Conservation (phyloP, 2,329 filamentous ascomycete species). For the Podosphaera xanthii region DNA sequence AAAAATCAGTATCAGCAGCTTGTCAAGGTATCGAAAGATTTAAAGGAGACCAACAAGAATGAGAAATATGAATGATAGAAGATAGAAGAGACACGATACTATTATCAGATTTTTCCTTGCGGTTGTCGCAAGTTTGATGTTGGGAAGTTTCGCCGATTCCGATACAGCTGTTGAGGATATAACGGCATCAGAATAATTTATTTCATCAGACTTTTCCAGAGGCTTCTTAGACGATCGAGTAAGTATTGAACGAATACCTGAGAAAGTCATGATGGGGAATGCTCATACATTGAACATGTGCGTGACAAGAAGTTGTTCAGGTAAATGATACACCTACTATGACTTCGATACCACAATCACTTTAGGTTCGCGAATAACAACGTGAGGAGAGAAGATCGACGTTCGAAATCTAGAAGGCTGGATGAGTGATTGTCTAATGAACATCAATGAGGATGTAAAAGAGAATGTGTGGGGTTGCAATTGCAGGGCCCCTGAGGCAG, state of each 20-base stretch:
- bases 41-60: constrained; percentile 34
- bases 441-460: no score
- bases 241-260: constrained; percentile 13
- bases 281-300: no score
- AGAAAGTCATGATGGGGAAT: constrained; percentile 11
- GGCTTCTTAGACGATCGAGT: constrained; percentile 5
- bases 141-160: constrained; percentile 7
- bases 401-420: no score
- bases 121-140: constrained; percentile 25
- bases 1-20: neutral
- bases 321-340: no score
- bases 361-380: no score
- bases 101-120: constrained; percentile 31
- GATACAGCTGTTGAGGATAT: constrained; percentile 5
- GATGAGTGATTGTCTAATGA: no score
- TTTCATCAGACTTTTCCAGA: constrained; percentile 2
- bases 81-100: constrained; percentile 44
- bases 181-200: constrained; percentile 1
- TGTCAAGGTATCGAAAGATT: neutral
- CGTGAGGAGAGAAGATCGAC: no score
- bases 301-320: no score
- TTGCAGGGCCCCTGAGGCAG: no score
- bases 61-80: constrained; percentile 54
- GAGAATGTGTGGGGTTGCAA: no score
- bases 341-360: no score